Conservation (phyloP, 2,329 filamentous ascomycete genomes). For the Trichoderma brevicompactum region DNA sequence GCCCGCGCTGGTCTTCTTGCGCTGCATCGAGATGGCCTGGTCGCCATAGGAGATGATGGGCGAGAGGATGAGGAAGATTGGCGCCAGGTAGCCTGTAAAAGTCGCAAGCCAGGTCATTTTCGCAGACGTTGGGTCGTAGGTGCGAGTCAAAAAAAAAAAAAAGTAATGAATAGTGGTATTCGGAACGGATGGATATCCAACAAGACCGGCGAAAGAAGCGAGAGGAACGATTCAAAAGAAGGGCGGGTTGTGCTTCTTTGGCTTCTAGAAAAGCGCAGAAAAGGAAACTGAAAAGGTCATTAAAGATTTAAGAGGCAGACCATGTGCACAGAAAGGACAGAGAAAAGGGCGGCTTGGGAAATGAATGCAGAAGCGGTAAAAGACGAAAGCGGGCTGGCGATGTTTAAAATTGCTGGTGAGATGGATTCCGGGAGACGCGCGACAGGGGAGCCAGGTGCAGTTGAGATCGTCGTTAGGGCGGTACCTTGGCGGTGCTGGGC, state of each 20-base stretch:
- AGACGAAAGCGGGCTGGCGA: conserved; percentile 18
- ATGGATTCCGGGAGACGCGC: conserved; percentile 18
- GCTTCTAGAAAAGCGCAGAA: background rate
- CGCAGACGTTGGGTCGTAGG: background rate
- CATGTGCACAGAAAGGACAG: background rate
- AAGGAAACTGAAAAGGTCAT: background rate
- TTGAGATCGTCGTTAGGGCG: conserved; percentile 17
- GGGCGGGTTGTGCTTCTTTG: background rate
- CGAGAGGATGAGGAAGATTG: conserved; percentile 66
- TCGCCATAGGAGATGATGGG: conserved; percentile 69
- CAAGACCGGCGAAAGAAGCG: background rate
- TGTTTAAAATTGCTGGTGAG: conserved; percentile 24
- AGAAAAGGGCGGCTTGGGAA: background rate
- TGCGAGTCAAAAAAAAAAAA: background rate
- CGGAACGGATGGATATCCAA: conserved; percentile 20
- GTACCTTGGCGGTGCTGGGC: background rate
- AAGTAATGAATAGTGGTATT: background rate
- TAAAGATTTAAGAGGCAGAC: conserved; percentile 8
- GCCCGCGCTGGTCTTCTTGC: conserved; percentile 65
- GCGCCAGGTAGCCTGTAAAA: conserved; percentile 62
- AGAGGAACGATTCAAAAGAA: background rate
- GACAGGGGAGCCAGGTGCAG: conserved; percentile 9
- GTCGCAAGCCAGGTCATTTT: conserved; percentile 51
- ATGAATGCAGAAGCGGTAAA: conserved; percentile 19
- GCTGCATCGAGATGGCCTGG: conserved; percentile 68